Conservation (phyloP, 345 rosid genomes). For the Eutrema japonicum region DNA sequence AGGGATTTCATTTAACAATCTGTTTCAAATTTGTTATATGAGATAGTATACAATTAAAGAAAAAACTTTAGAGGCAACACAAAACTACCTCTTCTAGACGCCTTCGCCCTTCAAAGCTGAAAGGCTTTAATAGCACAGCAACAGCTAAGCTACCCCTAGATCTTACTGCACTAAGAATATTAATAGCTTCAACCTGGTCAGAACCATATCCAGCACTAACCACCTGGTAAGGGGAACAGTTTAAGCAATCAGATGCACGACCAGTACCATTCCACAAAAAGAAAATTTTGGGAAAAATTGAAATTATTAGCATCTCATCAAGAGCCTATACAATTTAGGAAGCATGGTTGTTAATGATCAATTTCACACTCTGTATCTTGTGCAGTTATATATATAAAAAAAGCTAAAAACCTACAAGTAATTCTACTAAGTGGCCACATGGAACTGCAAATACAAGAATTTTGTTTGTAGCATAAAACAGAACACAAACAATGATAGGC, state of each 20-base stretch:
- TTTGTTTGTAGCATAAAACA: slow-evolving; percentile 27
- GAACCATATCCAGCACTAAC: slow-evolving; percentile 82
- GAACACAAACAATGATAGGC: slow-evolving; percentile 38
- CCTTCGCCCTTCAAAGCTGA: slow-evolving; percentile 91
- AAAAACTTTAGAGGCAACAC: background rate
- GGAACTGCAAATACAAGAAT: background rate
- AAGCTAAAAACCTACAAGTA: background rate
- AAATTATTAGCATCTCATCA: slow-evolving; percentile 5
- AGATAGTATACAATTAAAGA: background rate
- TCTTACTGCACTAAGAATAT: slow-evolving; percentile 62
- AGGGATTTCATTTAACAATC: background rate
- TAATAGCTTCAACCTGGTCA: slow-evolving; percentile 62
- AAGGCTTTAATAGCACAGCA: slow-evolving; percentile 80
- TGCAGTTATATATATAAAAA: background rate
- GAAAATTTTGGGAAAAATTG: background rate
- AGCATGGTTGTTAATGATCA: slow-evolving; percentile 7
- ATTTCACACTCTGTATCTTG: slow-evolving; percentile 8
- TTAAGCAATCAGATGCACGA: slow-evolving; percentile 24
- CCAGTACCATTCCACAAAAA: slow-evolving; percentile 6
- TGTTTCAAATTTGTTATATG: background rate
- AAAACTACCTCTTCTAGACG: slow-evolving; percentile 76
- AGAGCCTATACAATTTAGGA: slow-evolving; percentile 9
- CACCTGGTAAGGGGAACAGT: slow-evolving; percentile 52
- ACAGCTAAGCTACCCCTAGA: slow-evolving; percentile 60
- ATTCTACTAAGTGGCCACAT: slow-evolving; percentile 6